A percentile compares a stretch with the other conserved stretches of the same genome.
phyloP scores from a whole-genome alignment of 2,329 filamentous ascomycete species.

The Metarhizium brunneum region DNA sequence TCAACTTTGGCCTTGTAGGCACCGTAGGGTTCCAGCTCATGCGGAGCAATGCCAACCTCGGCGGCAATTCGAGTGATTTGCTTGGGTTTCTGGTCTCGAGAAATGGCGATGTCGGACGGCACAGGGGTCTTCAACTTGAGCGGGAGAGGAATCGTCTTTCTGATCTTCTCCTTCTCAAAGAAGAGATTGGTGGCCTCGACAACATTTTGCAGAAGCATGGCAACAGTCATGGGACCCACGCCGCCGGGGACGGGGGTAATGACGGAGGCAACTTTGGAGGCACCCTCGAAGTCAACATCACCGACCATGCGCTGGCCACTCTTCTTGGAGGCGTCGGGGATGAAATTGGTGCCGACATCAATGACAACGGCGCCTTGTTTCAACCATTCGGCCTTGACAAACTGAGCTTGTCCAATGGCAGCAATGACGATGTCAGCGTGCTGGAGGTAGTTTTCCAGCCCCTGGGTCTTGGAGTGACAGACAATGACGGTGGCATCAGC shows the following conservation, averaged over 20 bases:
- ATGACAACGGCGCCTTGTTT: conserved; percentile 94
- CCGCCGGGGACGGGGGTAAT: conserved; percentile 96
- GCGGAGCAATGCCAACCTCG: conserved; percentile 78
- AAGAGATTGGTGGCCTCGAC: conserved; percentile 75
- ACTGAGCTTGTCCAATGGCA: conserved; percentile 78
- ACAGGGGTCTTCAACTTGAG: conserved; percentile 72
- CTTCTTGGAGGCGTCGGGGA: conserved; percentile 81
- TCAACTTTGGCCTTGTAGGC: conserved; percentile 95
- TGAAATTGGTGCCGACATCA: conserved; percentile 95
- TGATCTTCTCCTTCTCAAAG: conserved; percentile 73
- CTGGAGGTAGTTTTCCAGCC: conserved; percentile 66
- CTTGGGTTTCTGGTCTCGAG: conserved; percentile 84
- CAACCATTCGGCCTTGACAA: conserved; percentile 91
- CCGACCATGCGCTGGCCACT: conserved; percentile 87
- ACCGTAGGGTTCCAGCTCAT: conserved; percentile 91
- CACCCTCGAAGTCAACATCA: conserved; percentile 86
- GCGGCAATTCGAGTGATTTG: conserved; percentile 74
- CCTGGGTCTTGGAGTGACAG: conserved; percentile 81
- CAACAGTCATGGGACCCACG: conserved; percentile 97
- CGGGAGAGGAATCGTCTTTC: conserved; percentile 73
- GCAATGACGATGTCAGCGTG: conserved; percentile 83
- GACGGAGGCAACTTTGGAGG: conserved; percentile 74
- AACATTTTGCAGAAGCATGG: conserved; percentile 95
- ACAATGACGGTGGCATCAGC: conserved; percentile 95
- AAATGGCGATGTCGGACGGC: conserved; percentile 93